A percentile compares a stretch with the other conserved stretches of the same genome.
Evolutionary conservation across 805 yeast genomes (phyloP).

Genomic region (Diddensiella santjacobensis): DNA sequence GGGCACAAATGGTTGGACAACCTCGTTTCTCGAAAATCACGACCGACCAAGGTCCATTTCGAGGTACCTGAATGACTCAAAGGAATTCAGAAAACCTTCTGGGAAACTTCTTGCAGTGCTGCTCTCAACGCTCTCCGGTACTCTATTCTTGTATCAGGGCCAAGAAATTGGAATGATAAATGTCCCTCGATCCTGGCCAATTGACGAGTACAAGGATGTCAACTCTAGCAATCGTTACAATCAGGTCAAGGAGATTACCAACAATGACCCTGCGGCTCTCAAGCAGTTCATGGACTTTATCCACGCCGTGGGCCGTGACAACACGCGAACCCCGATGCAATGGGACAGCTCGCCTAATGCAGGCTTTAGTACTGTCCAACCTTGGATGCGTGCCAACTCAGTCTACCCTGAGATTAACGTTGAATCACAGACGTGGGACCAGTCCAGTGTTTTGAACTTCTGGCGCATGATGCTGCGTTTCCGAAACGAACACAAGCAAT

Average conservation of each 20-base stretch:
- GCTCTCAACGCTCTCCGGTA: slow-evolving; percentile 48
- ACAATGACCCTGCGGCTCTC: slow-evolving; percentile 6
- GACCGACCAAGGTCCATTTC: slow-evolving; percentile 54
- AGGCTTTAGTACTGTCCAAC: slow-evolving; percentile 45
- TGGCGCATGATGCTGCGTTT: slow-evolving; percentile 42
- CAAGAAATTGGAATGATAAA: slow-evolving; percentile 59
- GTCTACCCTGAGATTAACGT: slow-evolving; percentile 48
- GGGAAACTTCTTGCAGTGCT: slow-evolving; percentile 49
- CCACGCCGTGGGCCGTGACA: slow-evolving; percentile 43
- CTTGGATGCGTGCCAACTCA: slow-evolving; percentile 54
- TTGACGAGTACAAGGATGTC: slow-evolving; percentile 50
- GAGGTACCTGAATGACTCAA: slow-evolving; percentile 42
- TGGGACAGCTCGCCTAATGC: slow-evolving; percentile 45
- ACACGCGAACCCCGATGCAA: slow-evolving; percentile 55
- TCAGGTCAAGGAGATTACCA: slow-evolving; percentile 5
- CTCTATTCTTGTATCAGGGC: slow-evolving; percentile 55
- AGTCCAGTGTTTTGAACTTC: slow-evolving; percentile 44
- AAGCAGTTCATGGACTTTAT: slow-evolving; percentile 13
- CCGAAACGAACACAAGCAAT: slow-evolving; percentile 45
- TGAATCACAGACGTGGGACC: slow-evolving; percentile 42
- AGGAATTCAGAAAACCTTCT: slow-evolving; percentile 35
- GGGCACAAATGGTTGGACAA: slow-evolving; percentile 46
- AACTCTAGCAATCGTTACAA: slow-evolving; percentile 32
- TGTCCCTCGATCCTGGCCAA: slow-evolving; percentile 40
- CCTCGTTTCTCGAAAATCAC: slow-evolving; percentile 54